phyloP scores from a whole-genome alignment of 1,284 basidiomycete species.

The Meripilus lineatus region DNA sequence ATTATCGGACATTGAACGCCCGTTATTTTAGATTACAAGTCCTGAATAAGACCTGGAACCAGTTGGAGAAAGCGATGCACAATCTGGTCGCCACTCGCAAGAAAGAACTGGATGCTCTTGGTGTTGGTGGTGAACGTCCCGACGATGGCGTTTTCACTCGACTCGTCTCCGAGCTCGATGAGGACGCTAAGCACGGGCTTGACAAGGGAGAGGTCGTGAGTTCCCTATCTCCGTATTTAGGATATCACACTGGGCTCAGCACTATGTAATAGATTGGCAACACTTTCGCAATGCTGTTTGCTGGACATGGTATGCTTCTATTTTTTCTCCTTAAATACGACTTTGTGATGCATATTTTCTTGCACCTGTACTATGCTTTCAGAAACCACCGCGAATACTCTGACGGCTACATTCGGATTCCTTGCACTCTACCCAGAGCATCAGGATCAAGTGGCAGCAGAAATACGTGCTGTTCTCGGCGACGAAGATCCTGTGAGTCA shows the following conservation, averaged over 20 bases:
- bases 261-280: slow-evolving; percentile 14
- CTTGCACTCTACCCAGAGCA: slow-evolving; percentile 34
- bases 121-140: too few species aligned
- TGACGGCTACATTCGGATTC: slow-evolving; percentile 30
- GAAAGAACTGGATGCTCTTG: background rate
- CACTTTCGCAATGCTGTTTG: slow-evolving; percentile 14
- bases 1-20: too few species aligned
- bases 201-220: slow-evolving; percentile 12
- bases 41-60: too few species aligned
- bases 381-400: slow-evolving; percentile 34
- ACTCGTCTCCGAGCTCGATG: slow-evolving; percentile 11
- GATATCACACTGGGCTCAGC: too few species aligned
- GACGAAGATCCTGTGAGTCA: too few species aligned
- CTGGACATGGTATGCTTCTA: slow-evolving; percentile 13
- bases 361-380: too few species aligned
- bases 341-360: too few species aligned
- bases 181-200: slow-evolving; percentile 11
- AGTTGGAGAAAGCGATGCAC: too few species aligned
- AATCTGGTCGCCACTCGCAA: too few species aligned
- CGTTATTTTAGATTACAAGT: too few species aligned
- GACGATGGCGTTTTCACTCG: slow-evolving; percentile 14
- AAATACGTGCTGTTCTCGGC: slow-evolving; percentile 21
- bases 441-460: slow-evolving; percentile 32
- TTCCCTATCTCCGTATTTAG: too few species aligned
- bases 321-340: too few species aligned